These are phyloP conservation scores for Fermentozyma sake DNA, from an alignment of 1,139 yeast species.

Conservation along the genomic window DNA sequence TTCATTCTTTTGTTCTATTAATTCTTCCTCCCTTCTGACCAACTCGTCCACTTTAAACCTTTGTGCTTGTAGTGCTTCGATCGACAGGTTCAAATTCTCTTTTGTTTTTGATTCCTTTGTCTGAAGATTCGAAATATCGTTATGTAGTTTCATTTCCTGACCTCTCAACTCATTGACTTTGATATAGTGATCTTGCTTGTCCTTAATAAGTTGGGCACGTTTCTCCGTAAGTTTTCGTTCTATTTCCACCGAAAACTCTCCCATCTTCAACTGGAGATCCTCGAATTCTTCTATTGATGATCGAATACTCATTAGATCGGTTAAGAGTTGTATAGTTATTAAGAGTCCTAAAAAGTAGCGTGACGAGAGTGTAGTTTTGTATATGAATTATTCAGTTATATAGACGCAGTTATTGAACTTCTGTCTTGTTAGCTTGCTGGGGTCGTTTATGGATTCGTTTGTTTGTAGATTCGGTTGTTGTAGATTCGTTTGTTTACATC, in stretches of 20 bases:
- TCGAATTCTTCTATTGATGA: slow-evolving; percentile 23
- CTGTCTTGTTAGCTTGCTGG: too few relatives aligned
- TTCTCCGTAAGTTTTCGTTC: slow-evolving; percentile 22
- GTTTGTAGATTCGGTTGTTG: too few relatives aligned
- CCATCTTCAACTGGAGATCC: slow-evolving; percentile 25
- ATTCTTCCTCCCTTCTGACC: slow-evolving; percentile 17
- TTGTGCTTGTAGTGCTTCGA: slow-evolving; percentile 12
- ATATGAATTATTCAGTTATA: too few relatives aligned
- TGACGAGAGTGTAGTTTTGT: too few relatives aligned
- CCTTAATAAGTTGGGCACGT: slow-evolving; percentile 23
- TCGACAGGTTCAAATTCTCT: slow-evolving; percentile 15
- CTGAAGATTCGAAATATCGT: slow-evolving; percentile 18
- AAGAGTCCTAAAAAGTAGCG: too few relatives aligned
- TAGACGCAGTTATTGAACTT: too few relatives aligned
- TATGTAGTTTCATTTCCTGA: slow-evolving; percentile 22
- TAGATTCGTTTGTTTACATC: too few relatives aligned
- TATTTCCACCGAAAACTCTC: slow-evolving; percentile 22
- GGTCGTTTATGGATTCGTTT: too few relatives aligned
- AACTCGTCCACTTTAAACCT: slow-evolving; percentile 24
- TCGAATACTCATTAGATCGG: slow-evolving; percentile 6
- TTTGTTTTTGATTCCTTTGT: slow-evolving; percentile 19
- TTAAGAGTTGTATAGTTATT: too few relatives aligned
- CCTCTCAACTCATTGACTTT: slow-evolving; percentile 25
- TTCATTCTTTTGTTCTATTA: slow-evolving; percentile 17
- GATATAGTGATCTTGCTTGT: slow-evolving; percentile 25